Evolutionary conservation across 2,329 filamentous ascomycete genomes (phyloP).

Genomic region (Penicillium palitans): DNA sequence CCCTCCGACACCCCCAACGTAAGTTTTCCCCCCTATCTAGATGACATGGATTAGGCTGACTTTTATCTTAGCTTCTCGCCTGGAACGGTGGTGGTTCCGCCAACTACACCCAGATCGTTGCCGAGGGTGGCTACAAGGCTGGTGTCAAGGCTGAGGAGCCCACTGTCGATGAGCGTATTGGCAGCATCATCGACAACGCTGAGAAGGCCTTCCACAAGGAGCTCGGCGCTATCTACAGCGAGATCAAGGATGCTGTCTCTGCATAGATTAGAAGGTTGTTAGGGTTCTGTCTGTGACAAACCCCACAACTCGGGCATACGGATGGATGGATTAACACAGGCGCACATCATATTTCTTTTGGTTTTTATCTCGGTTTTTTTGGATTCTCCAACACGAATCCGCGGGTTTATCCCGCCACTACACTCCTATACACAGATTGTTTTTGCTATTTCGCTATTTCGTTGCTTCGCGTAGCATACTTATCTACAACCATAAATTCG

Average conservation of each 20-base stretch:
- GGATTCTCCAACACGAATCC: conserved; percentile 15
- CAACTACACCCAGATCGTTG: conserved; percentile 85
- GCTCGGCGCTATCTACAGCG: conserved; percentile 51
- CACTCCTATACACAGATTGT: conserved; percentile 24
- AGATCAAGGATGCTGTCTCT: conserved; percentile 43
- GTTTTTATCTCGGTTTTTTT: conserved; percentile 20
- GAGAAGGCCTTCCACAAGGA: conserved; percentile 46
- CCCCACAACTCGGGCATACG: conserved; percentile 23
- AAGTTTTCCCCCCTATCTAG: conserved; percentile 33
- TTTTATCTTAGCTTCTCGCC: conserved; percentile 66
- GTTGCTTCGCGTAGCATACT: conserved; percentile 32
- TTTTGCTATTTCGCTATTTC: conserved; percentile 20
- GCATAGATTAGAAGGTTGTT: conserved; percentile 45
- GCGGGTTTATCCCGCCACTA: conserved; percentile 23
- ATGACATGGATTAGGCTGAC: conserved; percentile 25
- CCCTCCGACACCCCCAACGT: conserved; percentile 83
- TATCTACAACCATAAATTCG: conserved; percentile 23
- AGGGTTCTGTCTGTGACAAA: conserved; percentile 24
- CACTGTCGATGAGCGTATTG: conserved; percentile 38
- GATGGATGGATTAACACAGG: conserved; percentile 32
- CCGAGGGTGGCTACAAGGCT: conserved; percentile 68
- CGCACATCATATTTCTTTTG: conserved; percentile 29
- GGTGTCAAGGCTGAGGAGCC: conserved; percentile 28
- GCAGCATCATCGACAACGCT: conserved; percentile 49
- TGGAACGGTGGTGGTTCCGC: conserved; percentile 96